These are phyloP conservation scores for Scedosporium dehoogii DNA, from an alignment of 2,329 filamentous ascomycete species.

Conservation along the genomic window DNA sequence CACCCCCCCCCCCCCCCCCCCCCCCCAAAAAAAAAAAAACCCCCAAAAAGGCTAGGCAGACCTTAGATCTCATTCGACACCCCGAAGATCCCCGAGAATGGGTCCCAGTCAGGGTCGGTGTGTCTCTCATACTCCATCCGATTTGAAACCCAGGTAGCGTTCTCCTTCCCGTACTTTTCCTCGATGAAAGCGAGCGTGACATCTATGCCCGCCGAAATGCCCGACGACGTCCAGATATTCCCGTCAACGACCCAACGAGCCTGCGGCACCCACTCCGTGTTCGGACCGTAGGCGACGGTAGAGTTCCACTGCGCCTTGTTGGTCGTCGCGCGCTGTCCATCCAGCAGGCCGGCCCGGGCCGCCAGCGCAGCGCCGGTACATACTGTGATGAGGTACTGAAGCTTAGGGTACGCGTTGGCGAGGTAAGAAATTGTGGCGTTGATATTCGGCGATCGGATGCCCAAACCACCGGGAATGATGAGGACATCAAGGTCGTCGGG, in stretches of 20 bases:
- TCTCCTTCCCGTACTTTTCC: too few relatives aligned
- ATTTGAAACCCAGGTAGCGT: too few relatives aligned
- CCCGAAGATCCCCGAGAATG: too few relatives aligned
- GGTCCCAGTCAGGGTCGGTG: too few relatives aligned
- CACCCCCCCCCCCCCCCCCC: too few relatives aligned
- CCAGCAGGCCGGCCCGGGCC: constrained; percentile 48
- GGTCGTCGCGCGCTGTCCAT: constrained; percentile 52
- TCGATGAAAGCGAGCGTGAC: too few relatives aligned
- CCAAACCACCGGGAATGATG: constrained; percentile 54
- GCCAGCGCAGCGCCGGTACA: constrained; percentile 55
- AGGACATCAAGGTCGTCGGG: constrained; percentile 48
- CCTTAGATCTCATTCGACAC: too few relatives aligned
- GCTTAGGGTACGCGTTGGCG: constrained; percentile 28
- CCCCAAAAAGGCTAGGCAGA: too few relatives aligned
- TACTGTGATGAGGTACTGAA: constrained; percentile 51
- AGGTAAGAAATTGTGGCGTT: constrained; percentile 31
- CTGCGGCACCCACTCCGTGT: constrained; percentile 48
- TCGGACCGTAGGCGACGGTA: constrained; percentile 34
- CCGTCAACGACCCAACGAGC: constrained; percentile 58
- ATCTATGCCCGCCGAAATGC: constrained; percentile 19
- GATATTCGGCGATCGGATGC: constrained; percentile 30
- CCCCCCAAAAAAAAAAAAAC: too few relatives aligned
- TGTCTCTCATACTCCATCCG: too few relatives aligned
- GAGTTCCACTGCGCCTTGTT: constrained; percentile 51
- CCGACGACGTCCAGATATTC: constrained; percentile 57